Percentiles rank a stretch among this genome's conserved stretches.
These are phyloP conservation scores for Earliella scabrosa DNA, from an alignment of 1,284 basidiomycete species.

Conservation along the genomic window DNA sequence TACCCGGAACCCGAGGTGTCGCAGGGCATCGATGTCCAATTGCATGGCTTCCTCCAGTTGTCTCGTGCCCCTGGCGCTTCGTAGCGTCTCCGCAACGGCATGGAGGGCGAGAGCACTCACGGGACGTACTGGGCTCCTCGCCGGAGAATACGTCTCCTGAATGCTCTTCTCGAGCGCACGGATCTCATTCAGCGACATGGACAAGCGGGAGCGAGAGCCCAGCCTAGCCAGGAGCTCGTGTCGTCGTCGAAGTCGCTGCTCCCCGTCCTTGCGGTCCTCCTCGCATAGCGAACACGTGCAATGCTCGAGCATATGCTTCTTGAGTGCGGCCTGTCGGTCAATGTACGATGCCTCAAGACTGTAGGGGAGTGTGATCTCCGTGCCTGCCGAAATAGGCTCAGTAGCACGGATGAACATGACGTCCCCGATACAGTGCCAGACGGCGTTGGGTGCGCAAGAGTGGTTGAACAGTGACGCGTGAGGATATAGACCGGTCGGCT, in stretches of 20 bases:
- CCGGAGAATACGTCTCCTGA: slow-evolving; percentile 10
- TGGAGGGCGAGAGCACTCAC: slow-evolving; percentile 20
- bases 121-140: slow-evolving; percentile 13
- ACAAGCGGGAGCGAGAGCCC: not conserved
- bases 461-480: slow-evolving; percentile 38
- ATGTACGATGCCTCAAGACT: slow-evolving; percentile 17
- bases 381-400: slow-evolving; percentile 12
- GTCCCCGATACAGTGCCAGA: slow-evolving; percentile 27
- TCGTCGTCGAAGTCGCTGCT: slow-evolving; percentile 10
- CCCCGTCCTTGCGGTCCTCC: slow-evolving; percentile 25
- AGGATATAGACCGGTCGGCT: slow-evolving; percentile 31
- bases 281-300: slow-evolving; percentile 26
- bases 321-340: slow-evolving; percentile 15
- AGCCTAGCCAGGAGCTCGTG: slow-evolving; percentile 11
- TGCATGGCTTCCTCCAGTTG: slow-evolving; percentile 11
- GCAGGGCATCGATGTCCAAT: slow-evolving; percentile 14
- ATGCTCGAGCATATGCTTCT: slow-evolving; percentile 16
- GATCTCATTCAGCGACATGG: slow-evolving; percentile 5
- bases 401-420: slow-evolving; percentile 29
- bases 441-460: slow-evolving; percentile 32
- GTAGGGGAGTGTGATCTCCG: slow-evolving; percentile 26
- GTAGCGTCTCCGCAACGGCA: slow-evolving; percentile 17
- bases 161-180: slow-evolving; percentile 17
- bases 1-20: slow-evolving; percentile 15
- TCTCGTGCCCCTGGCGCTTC: slow-evolving; percentile 3